Evolutionary conservation across 352 stramenopile species (phyloP), one percentile per base, ranked within the genome.

Genomic region (Phytopythium mirpurense): DNA sequence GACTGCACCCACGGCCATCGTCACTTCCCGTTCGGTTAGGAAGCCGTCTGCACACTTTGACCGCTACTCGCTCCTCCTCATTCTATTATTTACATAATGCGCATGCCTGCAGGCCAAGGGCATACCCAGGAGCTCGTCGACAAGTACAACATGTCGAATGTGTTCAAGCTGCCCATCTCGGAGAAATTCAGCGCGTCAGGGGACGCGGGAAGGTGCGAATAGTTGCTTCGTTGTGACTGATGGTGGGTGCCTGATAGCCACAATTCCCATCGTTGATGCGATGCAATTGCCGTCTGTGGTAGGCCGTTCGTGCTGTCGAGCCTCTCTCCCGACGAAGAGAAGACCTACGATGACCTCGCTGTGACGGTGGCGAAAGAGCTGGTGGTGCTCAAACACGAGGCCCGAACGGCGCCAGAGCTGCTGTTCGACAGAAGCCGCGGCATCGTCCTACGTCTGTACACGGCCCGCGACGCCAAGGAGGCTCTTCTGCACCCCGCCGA

Each of bases 1-100:
- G 84, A 96, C 56, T 96, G 89, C 59, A 84, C 73, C 10, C 83
- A 92, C 56, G 84, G 80, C 23, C 70, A 95, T 51, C 79, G 82
- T 10, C 87, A 96, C 54, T 96, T 88, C 32, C 86, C 86, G 14
- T 95, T 95, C 45, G 86, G 86, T 92, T 48, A 38, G 58, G 32
- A 10, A 4, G 2, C 26, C 46, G 35, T 3, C 14, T 15, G 32
- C 36, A 23, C 27, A 5, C 21, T 16, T 15, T 52, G 15, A 26
- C 44, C 4, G 18, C 27, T 15, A 23, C 21, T 23, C 1, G 9
- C 14, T 11, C 19, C 21, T 26, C n/a, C n/a, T n/a, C n/a, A n/a
- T n/a, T n/a, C n/a, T n/a, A n/a, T n/a, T 26, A 38, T 2, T 23
- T 34, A 19, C 9, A 18, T 36, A 21, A 0, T 50, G 9, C 19